Conservation (phyloP, 106 monocot genomes). For the Dioscorea alata region DNA sequence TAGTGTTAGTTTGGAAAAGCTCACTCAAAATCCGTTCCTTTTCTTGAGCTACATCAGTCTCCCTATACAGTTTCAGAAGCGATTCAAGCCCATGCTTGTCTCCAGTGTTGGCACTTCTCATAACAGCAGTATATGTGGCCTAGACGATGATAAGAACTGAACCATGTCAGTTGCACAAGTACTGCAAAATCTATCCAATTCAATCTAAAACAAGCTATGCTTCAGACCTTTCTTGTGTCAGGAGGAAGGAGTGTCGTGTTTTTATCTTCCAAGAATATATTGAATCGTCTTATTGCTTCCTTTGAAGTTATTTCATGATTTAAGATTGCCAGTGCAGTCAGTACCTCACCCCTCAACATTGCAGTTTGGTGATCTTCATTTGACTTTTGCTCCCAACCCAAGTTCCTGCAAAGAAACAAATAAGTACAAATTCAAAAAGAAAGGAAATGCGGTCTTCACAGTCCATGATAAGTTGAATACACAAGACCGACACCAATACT, state of each 20-base stretch:
- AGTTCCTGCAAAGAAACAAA: not conserved
- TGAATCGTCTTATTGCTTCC: not conserved
- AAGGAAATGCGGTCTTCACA: too few species aligned
- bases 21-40: not conserved
- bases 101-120: not conserved
- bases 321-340: not conserved
- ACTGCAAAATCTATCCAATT: not conserved
- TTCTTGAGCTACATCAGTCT: not conserved
- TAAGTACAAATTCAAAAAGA: too few species aligned
- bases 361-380: not conserved
- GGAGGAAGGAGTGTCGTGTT: not conserved
- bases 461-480: too few species aligned
- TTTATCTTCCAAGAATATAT: not conserved
- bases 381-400: not conserved
- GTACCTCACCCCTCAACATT: not conserved
- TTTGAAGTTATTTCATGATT: not conserved
- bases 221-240: not conserved
- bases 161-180: not conserved
- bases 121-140: conserved; percentile 2
- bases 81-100: not conserved
- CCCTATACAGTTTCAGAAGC: conserved; percentile 3
- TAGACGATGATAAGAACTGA: not conserved
- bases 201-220: not conserved
- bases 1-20: not conserved
- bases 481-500: too few species aligned